Conservation (phyloP, 306 rosid genomes). For the Pyrus bretschneideri region DNA sequence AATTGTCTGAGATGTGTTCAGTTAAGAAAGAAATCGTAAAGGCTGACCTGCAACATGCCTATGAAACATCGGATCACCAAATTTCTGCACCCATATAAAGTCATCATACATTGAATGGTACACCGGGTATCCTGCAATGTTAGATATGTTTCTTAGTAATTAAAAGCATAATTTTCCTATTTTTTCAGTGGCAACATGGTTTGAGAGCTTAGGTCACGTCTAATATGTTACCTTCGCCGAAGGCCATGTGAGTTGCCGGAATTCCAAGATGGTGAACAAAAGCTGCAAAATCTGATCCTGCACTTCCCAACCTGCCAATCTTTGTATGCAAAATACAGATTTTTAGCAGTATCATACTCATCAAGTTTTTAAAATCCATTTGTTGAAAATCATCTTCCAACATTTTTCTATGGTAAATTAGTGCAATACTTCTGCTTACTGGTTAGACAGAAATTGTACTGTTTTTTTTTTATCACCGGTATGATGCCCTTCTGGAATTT, state of each 20-base stretch:
- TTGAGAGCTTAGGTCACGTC: not conserved
- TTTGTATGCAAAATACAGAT: constrained; percentile 13
- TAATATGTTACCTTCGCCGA: constrained; percentile 41
- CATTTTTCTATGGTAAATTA: too few species aligned
- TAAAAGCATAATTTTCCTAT: not conserved
- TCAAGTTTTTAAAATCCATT: constrained; percentile 1
- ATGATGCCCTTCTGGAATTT: not conserved
- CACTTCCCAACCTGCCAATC: constrained; percentile 61
- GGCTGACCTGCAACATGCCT: constrained; percentile 73
- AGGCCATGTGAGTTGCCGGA: constrained; percentile 46
- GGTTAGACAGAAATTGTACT: too few species aligned
- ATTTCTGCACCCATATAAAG: constrained; percentile 67
- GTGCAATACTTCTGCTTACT: too few species aligned
- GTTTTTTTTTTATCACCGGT: too few species aligned
- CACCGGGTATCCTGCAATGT: constrained; percentile 45
- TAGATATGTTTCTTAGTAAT: not conserved
- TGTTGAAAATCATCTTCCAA: too few species aligned
- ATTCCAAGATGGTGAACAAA: constrained; percentile 71
- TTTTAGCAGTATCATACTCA: not conserved
- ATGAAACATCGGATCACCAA: constrained; percentile 66
- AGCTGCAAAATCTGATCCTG: constrained; percentile 64
- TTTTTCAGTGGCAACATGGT: not conserved
- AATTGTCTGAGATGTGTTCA: too few species aligned
- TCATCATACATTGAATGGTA: constrained; percentile 76
- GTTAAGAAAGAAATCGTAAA: not conserved